phyloP scores from a whole-genome alignment of 306 rosid genomes.

The Dryas drummondii region DNA sequence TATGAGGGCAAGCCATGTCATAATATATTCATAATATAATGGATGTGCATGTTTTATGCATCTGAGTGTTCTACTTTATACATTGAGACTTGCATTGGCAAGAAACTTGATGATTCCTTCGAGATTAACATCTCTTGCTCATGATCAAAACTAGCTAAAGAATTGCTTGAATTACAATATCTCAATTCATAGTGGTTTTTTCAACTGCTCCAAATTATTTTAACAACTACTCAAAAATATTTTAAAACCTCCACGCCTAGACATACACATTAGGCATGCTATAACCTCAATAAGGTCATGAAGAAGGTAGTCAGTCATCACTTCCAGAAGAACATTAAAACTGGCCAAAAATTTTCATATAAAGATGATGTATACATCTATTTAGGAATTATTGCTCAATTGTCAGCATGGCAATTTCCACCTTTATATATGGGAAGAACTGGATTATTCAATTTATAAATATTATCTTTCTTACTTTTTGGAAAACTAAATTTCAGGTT shows the following conservation, averaged over 20 bases:
- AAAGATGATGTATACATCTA: not conserved
- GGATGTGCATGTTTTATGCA: not conserved
- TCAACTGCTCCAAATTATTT: too few relatives aligned
- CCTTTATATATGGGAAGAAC: not conserved
- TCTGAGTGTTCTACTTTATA: not conserved
- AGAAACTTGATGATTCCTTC: not conserved
- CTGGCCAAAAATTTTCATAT: not conserved
- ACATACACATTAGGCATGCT: too few relatives aligned
- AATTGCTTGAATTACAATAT: not conserved
- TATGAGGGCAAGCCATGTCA: not conserved
- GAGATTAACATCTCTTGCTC: too few relatives aligned
- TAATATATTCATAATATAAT: too few relatives aligned
- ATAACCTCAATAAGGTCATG: not conserved
- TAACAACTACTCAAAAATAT: too few relatives aligned
- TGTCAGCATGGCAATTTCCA: not conserved
- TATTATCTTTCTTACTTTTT: not conserved
- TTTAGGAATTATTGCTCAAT: not conserved
- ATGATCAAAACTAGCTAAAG: not conserved
- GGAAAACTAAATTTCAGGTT: slow-evolving; percentile 5
- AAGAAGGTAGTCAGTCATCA: not conserved
- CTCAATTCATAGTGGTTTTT: too few relatives aligned
- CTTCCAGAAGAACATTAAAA: not conserved
- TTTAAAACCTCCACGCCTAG: too few relatives aligned
- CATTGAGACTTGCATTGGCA: not conserved
- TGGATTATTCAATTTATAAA: not conserved